phyloP scores from a whole-genome alignment of 345 rosid species.

The Nephelium lappaceum region DNA sequence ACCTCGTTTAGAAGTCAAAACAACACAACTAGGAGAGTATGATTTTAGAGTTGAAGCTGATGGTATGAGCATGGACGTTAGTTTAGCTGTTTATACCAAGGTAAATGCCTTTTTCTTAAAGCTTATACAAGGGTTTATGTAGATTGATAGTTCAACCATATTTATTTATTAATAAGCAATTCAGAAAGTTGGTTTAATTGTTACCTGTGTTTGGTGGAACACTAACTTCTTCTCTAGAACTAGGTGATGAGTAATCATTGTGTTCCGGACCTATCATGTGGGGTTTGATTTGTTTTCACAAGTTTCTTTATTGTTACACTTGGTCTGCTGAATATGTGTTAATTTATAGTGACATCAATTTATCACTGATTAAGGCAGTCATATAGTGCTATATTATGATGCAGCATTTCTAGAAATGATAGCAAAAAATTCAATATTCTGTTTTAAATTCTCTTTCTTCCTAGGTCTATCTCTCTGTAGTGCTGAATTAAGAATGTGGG shows the following conservation, averaged over 20 bases:
- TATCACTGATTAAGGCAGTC: neutral
- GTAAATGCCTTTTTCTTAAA: constrained; percentile 38
- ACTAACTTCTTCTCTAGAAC: neutral
- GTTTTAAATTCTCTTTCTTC: neutral
- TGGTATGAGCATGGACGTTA: constrained; percentile 54
- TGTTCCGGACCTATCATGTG: neutral
- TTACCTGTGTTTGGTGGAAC: neutral
- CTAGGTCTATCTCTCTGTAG: neutral
- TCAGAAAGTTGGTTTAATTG: neutral
- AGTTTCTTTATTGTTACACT: neutral
- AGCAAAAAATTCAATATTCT: neutral
- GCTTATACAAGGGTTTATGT: neutral
- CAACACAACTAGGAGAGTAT: constrained; percentile 41
- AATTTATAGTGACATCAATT: neutral
- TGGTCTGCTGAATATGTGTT: neutral
- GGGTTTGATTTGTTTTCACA: neutral
- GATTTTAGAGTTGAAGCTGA: constrained; percentile 68
- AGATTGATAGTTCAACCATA: constrained; percentile 3
- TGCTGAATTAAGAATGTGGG: constrained; percentile 23
- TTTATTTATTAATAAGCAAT: neutral
- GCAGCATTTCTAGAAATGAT: neutral
- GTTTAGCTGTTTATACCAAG: constrained; percentile 65
- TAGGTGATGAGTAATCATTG: neutral
- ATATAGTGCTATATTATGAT: neutral
- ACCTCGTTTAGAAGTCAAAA: constrained; percentile 51